A percentile compares a stretch with the other conserved stretches of the same genome.
Evolutionary conservation across 345 rosid genomes (phyloP).

Genomic region (Mallotus nudiflorus): DNA sequence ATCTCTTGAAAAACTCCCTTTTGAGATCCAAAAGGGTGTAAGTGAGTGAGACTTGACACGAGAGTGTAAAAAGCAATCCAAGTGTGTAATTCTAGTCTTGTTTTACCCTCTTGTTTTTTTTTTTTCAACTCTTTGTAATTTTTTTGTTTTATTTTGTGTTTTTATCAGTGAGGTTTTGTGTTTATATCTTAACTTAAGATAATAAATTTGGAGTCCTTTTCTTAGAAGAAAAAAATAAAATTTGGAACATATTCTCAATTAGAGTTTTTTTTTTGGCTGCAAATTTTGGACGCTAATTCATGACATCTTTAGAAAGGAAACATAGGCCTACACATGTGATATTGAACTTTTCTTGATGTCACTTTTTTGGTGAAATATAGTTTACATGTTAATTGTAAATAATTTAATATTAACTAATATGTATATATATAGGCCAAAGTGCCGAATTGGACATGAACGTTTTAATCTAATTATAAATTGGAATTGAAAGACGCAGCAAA

Average conservation of each 20-base stretch:
- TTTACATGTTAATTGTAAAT: too few species aligned
- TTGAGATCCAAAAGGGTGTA: not conserved
- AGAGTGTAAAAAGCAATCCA: not conserved
- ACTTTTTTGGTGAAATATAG: too few species aligned
- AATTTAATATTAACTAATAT: too few species aligned
- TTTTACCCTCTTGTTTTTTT: not conserved
- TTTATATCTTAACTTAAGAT: conserved; percentile 7
- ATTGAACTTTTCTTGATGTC: too few species aligned
- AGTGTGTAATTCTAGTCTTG: conserved; percentile 13
- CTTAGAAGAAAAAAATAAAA: not conserved
- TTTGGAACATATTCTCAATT: not conserved
- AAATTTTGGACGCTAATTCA: not conserved
- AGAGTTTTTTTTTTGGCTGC: conserved; percentile 1
- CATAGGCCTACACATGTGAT: too few species aligned
- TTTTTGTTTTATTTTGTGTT: not conserved
- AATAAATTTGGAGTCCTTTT: not conserved
- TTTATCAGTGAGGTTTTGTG: not conserved
- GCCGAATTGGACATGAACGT: too few species aligned
- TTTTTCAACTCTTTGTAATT: not conserved
- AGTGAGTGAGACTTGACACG: not conserved
- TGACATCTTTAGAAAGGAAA: not conserved
- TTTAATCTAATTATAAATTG: too few species aligned
- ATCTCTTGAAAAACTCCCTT: not conserved
- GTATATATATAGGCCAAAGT: too few species aligned
- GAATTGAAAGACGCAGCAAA: too few species aligned